Conservation (phyloP, 1,284 basidiomycete species). For the Puccinia hordei region DNA sequence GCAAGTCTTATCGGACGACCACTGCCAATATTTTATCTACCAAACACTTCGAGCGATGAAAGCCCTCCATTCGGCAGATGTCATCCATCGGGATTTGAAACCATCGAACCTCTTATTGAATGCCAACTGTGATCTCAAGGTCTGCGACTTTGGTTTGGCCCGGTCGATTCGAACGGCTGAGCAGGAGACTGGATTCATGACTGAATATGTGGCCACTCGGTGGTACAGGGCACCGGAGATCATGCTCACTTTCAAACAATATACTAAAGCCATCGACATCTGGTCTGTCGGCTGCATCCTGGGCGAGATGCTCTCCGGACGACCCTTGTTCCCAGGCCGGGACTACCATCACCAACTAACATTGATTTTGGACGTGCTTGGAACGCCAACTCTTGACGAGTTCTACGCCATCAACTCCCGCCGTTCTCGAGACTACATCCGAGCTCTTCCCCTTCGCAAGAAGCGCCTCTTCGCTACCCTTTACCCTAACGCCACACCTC, state of each 20-base stretch:
- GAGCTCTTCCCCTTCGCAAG: conserved; percentile 74
- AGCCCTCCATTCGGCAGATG: conserved; percentile 87
- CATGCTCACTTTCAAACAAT: conserved; percentile 67
- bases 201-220: conserved; percentile 89
- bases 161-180: conserved; percentile 61
- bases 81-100: conserved; percentile 93
- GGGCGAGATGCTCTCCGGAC: conserved; percentile 91
- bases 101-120: conserved; percentile 93
- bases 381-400: conserved; percentile 85
- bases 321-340: conserved; percentile 90
- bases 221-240: conserved; percentile 97
- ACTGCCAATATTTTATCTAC: conserved; percentile 72
- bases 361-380: conserved; percentile 84
- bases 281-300: conserved; percentile 97
- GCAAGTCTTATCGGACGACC: conserved; percentile 69
- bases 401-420: conserved; percentile 85
- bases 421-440: conserved; percentile 84
- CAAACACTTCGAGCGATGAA: conserved; percentile 91
- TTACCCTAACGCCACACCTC: conserved; percentile 81
- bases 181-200: conserved; percentile 80
- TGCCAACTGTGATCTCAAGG: conserved; percentile 93
- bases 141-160: conserved; percentile 91
- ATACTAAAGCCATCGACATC: conserved; percentile 58
- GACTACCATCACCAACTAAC: conserved; percentile 93
- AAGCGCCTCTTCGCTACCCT: conserved; percentile 74